Percentiles rank a stretch among this genome's conserved stretches.
Conservation (phyloP, 2,329 filamentous ascomycete species). For the Rutstroemia sp. region DNA sequence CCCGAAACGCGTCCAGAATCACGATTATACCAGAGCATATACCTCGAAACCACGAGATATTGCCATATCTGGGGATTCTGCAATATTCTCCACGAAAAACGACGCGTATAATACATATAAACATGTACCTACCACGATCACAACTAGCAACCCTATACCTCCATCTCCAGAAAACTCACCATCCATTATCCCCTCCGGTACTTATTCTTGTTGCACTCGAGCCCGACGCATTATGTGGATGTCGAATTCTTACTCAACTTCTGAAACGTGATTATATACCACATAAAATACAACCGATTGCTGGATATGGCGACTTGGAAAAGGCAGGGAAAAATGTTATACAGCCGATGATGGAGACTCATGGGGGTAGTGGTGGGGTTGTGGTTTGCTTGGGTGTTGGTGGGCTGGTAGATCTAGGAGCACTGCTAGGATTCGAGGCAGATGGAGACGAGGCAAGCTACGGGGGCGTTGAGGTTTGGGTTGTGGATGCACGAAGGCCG, state of each 20-base stretch:
- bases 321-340: conserved; percentile 73
- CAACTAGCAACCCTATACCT: conserved; percentile 87
- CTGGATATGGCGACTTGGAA: conserved; percentile 84
- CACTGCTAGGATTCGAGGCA: conserved; percentile 66
- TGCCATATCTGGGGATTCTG: background rate
- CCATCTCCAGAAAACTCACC: conserved; percentile 77
- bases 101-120: conserved; percentile 12
- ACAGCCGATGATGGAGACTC: conserved; percentile 74
- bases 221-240: conserved; percentile 90
- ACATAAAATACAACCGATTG: conserved; percentile 93
- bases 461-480: conserved; percentile 89
- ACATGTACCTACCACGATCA: conserved; percentile 90
- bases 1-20: background rate
- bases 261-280: conserved; percentile 96
- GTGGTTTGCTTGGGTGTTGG: conserved; percentile 91
- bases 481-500: conserved; percentile 82
- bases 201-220: conserved; percentile 89
- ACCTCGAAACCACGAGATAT: too few species aligned
- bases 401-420: conserved; percentile 80
- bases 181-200: conserved; percentile 85
- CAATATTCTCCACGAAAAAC: conserved; percentile 10
- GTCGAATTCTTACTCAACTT: conserved; percentile 86
- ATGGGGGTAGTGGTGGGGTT: conserved; percentile 78
- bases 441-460: conserved; percentile 60
- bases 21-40: too few species aligned